Conservation (phyloP, 805 yeast species). For the Hanseniaspora pseudoguilliermondii region DNA sequence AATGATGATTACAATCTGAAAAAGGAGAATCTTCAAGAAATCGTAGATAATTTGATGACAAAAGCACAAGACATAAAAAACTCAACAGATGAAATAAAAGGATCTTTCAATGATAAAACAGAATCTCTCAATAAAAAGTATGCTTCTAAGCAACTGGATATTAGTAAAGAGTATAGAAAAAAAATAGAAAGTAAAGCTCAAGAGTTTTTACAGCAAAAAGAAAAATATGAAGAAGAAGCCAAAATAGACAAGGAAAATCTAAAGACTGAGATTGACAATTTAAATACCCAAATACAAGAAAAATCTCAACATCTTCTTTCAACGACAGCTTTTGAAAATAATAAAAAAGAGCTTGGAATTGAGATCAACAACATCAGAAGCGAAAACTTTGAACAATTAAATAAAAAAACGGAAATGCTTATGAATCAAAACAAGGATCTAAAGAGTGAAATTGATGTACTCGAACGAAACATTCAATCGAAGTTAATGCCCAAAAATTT, state of each 20-base stretch:
- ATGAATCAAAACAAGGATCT: not conserved
- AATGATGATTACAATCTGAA: constrained; percentile 13
- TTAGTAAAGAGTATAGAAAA: constrained; percentile 18
- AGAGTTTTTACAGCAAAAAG: constrained; percentile 30
- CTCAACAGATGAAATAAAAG: not conserved
- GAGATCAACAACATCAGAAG: constrained; percentile 16
- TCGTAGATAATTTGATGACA: not conserved
- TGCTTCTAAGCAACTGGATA: constrained; percentile 16
- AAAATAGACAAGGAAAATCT: constrained; percentile 24
- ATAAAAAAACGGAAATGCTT: constrained; percentile 7
- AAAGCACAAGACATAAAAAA: not conserved
- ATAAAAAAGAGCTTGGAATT: constrained; percentile 16
- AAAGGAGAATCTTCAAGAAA: not conserved
- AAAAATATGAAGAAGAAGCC: constrained; percentile 22
- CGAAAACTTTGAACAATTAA: not conserved
- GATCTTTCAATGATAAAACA: not conserved
- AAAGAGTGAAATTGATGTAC: not conserved
- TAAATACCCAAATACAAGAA: constrained; percentile 16
- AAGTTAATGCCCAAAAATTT: not conserved
- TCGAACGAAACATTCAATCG: not conserved
- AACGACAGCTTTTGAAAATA: constrained; percentile 11
- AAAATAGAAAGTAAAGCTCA: constrained; percentile 24
- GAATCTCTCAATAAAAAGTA: constrained; percentile 14
- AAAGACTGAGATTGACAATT: constrained; percentile 21
- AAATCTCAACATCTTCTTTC: constrained; percentile 15